Base-by-base conservation (phyloP, 1,139 yeast species). In the Sugiyamaella castrensis region DNA sequence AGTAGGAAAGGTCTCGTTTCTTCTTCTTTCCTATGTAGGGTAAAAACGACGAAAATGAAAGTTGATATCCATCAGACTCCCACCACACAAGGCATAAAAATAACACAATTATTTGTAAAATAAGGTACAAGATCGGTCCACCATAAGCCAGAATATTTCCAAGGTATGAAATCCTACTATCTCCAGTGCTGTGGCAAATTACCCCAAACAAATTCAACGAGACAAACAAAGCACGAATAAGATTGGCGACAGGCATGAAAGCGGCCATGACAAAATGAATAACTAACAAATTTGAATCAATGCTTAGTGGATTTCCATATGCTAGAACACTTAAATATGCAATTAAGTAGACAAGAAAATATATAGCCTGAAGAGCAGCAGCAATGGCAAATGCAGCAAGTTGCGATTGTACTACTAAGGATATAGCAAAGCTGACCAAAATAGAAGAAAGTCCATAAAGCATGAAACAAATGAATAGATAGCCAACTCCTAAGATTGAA, bases 351-450 rank as follows among this genome's bases (percentile, higher is more conserved):
- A 64, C 51, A 37, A 68, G 48, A 44, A 68, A 62, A 41, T 60
- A 61, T 2, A 58, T 55, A 15, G 69, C 68, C 35, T 66, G 69
- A 36, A 58, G 56, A 8, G 68, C 66, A 5, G 71, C 71, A 0
- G 65, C 58, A 8, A 61, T 47, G 1, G 72, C 72, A 58, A 69
- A 68, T 1, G 72, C 71, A 1, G 72, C 69, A 28, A 68, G 53
- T 46, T 67, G 70, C 9, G 69, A 61, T 26, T 56, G 53, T 30
- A 66, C 67, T 40, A 68, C 52, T 35, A 68, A 51, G 15, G 72
- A 69, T 10, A 68, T 45, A 33, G 60, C 61, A 46, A 59, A 68
- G 3, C 70, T 57, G 8, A 66, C 47, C 19, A 66, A 52, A 34
- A 59, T 56, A 2, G 70, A 57, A 3, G 70, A 62, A 29, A 66